Evolutionary conservation across 108 stramenopile genomes (phyloP).

Genomic region (Cyclostephanos tholiformis): DNA sequence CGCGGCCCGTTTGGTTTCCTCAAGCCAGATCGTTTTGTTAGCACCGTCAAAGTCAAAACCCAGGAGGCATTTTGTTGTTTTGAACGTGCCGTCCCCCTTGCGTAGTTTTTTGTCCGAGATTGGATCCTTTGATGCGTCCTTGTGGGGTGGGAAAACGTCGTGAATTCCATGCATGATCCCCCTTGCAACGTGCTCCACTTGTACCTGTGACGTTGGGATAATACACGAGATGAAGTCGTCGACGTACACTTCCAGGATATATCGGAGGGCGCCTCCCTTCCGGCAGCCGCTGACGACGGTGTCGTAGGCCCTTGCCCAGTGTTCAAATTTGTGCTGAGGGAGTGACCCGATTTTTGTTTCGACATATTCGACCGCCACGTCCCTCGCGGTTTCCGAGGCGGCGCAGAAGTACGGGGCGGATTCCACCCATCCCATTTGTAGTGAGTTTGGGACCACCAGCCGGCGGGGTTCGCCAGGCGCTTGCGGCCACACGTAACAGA

Average conservation of each 20-base stretch:
- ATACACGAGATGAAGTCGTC: neutral
- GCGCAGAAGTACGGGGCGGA: too few relatives aligned
- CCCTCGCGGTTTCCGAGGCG: neutral
- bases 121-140: neutral
- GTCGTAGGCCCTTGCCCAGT: too few relatives aligned
- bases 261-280: neutral
- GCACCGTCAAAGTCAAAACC: neutral
- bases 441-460: too few relatives aligned
- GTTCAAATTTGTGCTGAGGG: constrained; percentile 1
- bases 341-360: neutral
- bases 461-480: neutral
- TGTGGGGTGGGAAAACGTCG: too few relatives aligned
- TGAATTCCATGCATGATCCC: neutral
- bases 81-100: neutral
- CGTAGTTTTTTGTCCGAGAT: constrained; percentile 13
- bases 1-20: neutral
- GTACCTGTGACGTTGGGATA: neutral
- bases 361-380: neutral
- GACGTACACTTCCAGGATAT: neutral
- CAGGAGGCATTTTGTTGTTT: neutral
- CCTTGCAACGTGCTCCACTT: neutral
- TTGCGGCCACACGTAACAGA: constrained; percentile 11
- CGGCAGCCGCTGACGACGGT: too few relatives aligned
- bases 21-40: constrained; percentile 2
- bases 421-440: too few relatives aligned